phyloP scores from a whole-genome alignment of 257 asterid genomes.

The Coffea canephora region DNA sequence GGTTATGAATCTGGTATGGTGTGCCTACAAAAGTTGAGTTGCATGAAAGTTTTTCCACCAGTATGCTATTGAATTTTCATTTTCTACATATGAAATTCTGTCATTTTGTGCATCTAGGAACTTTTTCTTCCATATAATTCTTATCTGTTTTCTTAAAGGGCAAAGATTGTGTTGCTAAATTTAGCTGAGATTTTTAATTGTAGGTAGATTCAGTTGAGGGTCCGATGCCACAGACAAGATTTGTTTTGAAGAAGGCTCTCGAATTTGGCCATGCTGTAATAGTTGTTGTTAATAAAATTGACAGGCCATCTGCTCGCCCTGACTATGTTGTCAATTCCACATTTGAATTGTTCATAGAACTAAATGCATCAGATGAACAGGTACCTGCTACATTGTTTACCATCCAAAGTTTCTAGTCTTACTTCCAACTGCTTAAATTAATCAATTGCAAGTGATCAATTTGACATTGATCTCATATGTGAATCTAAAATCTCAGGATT shows the following conservation, averaged over 20 bases:
- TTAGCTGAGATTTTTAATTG: slow-evolving; percentile 23
- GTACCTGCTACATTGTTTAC: slow-evolving; percentile 32
- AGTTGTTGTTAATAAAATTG: slow-evolving; percentile 95
- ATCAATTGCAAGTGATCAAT: not conserved
- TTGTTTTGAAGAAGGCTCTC: slow-evolving; percentile 97
- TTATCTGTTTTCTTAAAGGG: slow-evolving; percentile 4
- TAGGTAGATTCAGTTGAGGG: slow-evolving; percentile 99
- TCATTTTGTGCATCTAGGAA: not conserved
- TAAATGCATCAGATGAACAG: slow-evolving; percentile 97
- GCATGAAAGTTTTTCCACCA: not conserved
- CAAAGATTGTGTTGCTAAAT: slow-evolving; percentile 19
- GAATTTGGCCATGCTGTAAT: slow-evolving; percentile 97
- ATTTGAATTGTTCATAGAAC: slow-evolving; percentile 89
- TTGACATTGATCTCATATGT: not conserved
- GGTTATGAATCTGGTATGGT: not conserved
- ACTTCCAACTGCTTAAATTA: not conserved
- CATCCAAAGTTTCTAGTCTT: not conserved
- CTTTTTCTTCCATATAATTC: not conserved
- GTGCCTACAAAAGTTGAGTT: not conserved
- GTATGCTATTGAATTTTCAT: not conserved
- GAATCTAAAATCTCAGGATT: not conserved
- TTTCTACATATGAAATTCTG: not conserved
- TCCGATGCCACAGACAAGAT: slow-evolving; percentile 99
- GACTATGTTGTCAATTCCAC: slow-evolving; percentile 91
- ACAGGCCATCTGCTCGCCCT: slow-evolving; percentile 96